phyloP scores from a whole-genome alignment of 2,329 filamentous ascomycete genomes.

The Harringtonia lauricola region DNA sequence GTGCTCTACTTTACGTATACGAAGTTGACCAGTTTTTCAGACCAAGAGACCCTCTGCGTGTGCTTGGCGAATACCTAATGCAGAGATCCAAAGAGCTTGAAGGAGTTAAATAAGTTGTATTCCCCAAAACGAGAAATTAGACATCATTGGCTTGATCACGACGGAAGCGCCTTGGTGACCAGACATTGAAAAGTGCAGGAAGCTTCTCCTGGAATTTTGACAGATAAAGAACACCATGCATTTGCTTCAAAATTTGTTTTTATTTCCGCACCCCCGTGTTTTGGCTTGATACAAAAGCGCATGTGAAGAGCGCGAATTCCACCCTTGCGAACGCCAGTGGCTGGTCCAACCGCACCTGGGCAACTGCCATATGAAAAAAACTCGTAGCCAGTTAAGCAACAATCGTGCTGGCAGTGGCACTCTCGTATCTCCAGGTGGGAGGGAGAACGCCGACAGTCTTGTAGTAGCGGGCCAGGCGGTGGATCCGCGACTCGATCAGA shows the following conservation, averaged over 20 bases:
- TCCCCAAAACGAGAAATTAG: neutral
- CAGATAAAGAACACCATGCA: too few species aligned
- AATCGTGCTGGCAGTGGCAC: constrained; percentile 86
- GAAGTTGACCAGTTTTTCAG: constrained; percentile 23
- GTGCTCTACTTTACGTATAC: neutral
- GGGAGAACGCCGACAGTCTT: constrained; percentile 81
- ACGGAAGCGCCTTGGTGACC: too few species aligned
- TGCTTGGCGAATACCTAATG: constrained; percentile 60
- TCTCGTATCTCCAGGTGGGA: constrained; percentile 99
- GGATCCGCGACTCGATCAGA: constrained; percentile 99
- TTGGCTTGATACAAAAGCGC: neutral
- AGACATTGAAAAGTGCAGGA: neutral
- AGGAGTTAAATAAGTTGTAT: constrained; percentile 9
- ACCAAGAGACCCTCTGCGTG: constrained; percentile 56
- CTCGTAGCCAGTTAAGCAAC: constrained; percentile 63
- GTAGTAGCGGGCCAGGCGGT: constrained; percentile 94
- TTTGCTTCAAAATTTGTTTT: too few species aligned
- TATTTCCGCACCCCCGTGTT: too few species aligned
- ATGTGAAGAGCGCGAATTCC: neutral
- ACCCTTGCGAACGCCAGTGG: neutral
- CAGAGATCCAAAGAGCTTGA: constrained; percentile 58
- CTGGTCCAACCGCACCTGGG: too few species aligned
- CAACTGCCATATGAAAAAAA: too few species aligned
- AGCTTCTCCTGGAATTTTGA: neutral
- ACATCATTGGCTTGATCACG: too few species aligned